A percentile compares a stretch with the other conserved stretches of the same genome.
Evolutionary conservation across 2,329 filamentous ascomycete genomes (phyloP).

Genomic region (Colletotrichum theobromicola): DNA sequence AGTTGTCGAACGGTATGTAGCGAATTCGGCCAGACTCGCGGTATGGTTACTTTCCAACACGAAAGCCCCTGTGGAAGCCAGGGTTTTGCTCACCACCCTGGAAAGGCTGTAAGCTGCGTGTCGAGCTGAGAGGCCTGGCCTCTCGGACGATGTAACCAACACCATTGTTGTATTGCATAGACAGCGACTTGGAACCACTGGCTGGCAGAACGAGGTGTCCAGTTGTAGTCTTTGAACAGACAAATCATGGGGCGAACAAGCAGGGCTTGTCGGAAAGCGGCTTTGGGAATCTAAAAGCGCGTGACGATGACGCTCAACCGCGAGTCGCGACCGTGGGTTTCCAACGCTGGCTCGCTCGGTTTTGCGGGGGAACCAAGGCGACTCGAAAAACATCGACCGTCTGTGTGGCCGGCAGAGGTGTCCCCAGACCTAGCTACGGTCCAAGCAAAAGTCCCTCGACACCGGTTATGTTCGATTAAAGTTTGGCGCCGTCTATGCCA

Average conservation of each 20-base stretch:
- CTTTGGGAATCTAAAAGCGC: neutral
- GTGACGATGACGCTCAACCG: neutral
- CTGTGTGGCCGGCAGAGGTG: neutral
- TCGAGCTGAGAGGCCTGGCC: neutral
- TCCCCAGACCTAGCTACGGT: neutral
- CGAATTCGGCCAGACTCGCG: neutral
- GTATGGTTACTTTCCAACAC: neutral
- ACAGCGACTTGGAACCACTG: neutral
- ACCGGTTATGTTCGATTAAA: slow-evolving; percentile 16
- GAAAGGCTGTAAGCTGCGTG: neutral
- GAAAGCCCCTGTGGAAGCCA: neutral
- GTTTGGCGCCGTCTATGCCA: slow-evolving; percentile 14
- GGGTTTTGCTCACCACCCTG: neutral
- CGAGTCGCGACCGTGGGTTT: neutral
- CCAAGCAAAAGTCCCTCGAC: slow-evolving; percentile 6
- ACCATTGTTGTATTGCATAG: neutral
- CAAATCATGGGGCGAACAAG: neutral
- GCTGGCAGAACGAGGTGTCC: neutral
- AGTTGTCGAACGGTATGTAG: neutral
- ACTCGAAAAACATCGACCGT: neutral
- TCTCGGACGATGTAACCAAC: neutral
- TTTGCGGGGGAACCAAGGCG: neutral
- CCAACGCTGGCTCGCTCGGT: neutral
- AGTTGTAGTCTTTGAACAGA: neutral
- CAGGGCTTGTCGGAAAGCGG: neutral